phyloP scores from a whole-genome alignment of 2,329 filamentous ascomycete genomes.

The Epichloe sp. region DNA sequence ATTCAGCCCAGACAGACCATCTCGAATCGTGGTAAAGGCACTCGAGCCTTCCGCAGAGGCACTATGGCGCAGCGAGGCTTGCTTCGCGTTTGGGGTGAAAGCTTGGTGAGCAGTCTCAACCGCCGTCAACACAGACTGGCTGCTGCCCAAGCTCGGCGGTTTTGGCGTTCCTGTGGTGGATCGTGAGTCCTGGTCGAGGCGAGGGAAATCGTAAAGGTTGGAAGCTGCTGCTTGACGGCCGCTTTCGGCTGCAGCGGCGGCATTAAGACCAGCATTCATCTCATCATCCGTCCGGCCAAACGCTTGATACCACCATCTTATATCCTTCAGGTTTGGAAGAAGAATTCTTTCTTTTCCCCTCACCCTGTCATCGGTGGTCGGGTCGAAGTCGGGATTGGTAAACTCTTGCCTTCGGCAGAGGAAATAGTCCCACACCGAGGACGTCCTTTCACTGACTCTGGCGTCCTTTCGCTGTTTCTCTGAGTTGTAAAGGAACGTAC shows the following conservation, averaged over 20 bases:
- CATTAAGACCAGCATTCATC: conserved; percentile 65
- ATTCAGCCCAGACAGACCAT: conserved; percentile 34
- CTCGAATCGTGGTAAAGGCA: conserved; percentile 33
- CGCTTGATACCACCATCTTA: conserved; percentile 87
- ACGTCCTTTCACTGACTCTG: conserved; percentile 54
- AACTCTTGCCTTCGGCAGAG: conserved; percentile 70
- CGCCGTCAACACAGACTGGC: conserved; percentile 42
- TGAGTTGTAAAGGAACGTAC: conserved; percentile 90
- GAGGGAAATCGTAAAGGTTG: conserved; percentile 17
- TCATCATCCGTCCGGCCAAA: conserved; percentile 82
- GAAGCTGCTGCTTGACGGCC: conserved; percentile 24
- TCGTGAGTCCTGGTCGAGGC: conserved; percentile 12
- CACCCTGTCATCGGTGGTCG: conserved; percentile 61
- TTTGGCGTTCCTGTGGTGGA: conserved; percentile 20
- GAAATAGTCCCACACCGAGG: conserved; percentile 95
- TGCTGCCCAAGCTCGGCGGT: conserved; percentile 24
- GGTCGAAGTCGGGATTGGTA: conserved; percentile 65
- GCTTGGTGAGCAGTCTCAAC: conserved; percentile 45
- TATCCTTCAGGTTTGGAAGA: conserved; percentile 61
- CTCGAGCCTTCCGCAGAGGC: conserved; percentile 30
- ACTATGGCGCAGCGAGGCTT: conserved; percentile 29
- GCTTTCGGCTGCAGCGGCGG: conserved; percentile 37
- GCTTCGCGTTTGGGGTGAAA: conserved; percentile 27
- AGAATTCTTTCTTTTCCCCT: conserved; percentile 73
- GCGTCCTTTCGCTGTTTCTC: conserved; percentile 75